Evolutionary conservation across 805 yeast genomes (phyloP), one percentile per base, ranked within the genome.

Genomic region (Wickerhamiella sergipiensis): DNA sequence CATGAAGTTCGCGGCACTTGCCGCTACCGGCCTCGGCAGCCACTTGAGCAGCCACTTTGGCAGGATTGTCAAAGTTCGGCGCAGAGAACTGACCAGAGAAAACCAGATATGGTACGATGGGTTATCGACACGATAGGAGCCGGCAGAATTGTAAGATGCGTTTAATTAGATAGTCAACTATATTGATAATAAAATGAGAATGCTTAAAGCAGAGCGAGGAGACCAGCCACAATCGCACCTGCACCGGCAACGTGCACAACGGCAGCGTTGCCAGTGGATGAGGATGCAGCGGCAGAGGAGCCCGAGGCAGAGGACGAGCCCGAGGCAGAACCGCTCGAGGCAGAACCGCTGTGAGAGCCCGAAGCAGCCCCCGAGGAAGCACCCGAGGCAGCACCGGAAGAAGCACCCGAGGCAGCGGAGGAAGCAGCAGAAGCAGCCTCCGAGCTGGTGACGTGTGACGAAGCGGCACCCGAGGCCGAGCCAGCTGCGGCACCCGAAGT

Each of bases 161-260:
- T n/a, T n/a, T n/a, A 24, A 24, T 24, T 24, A 24, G 8, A 24
- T 24, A n/a, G n/a, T n/a, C n/a, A n/a, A n/a, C n/a, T n/a, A n/a
- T n/a, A n/a, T n/a, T n/a, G n/a, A n/a, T n/a, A n/a, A n/a, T n/a
- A n/a, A n/a, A n/a, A n/a, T n/a, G n/a, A n/a, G n/a, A n/a, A 18
- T 21, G 24, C 17, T 45, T 50, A 57, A 18, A 58, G 36, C 21
- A 57, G 49, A 10, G 56, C 55, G 15, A 52, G 38, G 22, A 57
- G 9, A 17, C 50, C 58, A 17, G 50, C 54, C 36, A 49, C 45
- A 17, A 57, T 2, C n/a, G 55, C 59, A 36, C 59, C 54, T 15
- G 51, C 53, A 4, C 55, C 50, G 13, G 52, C 22, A 13, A 46
- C 51, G 36, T 24, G 29, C 44, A 22, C 26, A 33, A 15, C 46